Percentiles rank a stretch among this genome's conserved stretches.
Conservation (phyloP, 768 basidiomycete species). For the Agaricus subrufescens region DNA sequence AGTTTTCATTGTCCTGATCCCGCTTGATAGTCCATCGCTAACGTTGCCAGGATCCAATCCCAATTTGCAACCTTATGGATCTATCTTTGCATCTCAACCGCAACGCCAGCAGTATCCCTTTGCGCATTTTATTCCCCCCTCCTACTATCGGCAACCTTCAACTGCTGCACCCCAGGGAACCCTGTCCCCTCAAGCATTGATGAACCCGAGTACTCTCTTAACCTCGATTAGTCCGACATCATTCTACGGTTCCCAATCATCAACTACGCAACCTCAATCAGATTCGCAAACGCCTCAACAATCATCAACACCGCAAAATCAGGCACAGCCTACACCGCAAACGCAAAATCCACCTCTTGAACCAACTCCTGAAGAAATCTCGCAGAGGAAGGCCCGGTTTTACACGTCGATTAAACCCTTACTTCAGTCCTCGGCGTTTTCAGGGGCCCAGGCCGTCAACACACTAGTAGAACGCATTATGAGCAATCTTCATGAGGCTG, state of each 20-base stretch:
- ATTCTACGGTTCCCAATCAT: slow-evolving; percentile 23
- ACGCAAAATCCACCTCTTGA: slow-evolving; percentile 18
- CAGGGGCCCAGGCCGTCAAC: slow-evolving; percentile 64
- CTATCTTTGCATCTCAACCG: slow-evolving; percentile 13
- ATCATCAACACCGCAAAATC: slow-evolving; percentile 13
- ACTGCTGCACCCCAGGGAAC: slow-evolving; percentile 49
- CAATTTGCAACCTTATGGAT: slow-evolving; percentile 8
- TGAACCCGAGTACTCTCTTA: slow-evolving; percentile 31
- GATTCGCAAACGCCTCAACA: slow-evolving; percentile 9
- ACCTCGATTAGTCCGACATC: slow-evolving; percentile 35
- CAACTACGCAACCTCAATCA: slow-evolving; percentile 14
- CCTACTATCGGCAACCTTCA: slow-evolving; percentile 28
- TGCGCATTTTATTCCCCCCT: slow-evolving; percentile 12
- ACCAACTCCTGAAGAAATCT: slow-evolving; percentile 32
- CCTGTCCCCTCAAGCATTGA: slow-evolving; percentile 62
- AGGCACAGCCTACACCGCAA: slow-evolving; percentile 12
- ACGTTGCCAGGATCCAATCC: slow-evolving; percentile 47
- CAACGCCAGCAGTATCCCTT: slow-evolving; percentile 21
- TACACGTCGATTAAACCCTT: slow-evolving; percentile 47
- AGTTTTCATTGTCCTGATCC: slow-evolving; percentile 4
- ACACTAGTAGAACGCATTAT: slow-evolving; percentile 55
- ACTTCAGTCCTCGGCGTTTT: slow-evolving; percentile 55
- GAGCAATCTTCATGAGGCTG: slow-evolving; percentile 60
- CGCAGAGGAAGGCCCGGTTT: slow-evolving; percentile 55
- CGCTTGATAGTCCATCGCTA: slow-evolving; percentile 48